A percentile compares a stretch with the other conserved stretches of the same genome.
Evolutionary conservation across 495 filamentous ascomycete genomes (phyloP).

Genomic region (Lasiosphaeria hispida): DNA sequence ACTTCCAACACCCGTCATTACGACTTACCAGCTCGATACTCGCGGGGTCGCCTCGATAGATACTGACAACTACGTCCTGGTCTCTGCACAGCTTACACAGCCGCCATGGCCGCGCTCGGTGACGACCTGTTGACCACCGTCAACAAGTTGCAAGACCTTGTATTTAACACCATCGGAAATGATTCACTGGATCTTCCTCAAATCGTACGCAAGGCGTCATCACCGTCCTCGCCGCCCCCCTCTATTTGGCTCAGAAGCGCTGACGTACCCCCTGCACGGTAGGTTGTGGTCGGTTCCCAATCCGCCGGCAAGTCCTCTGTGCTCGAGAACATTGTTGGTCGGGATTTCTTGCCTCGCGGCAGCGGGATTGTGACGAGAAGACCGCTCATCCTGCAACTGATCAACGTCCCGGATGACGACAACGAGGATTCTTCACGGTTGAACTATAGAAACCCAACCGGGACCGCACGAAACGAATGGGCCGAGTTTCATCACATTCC

Average conservation of each 20-base stretch:
- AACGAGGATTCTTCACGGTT: slow-evolving; percentile 59
- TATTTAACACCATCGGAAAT: slow-evolving; percentile 99
- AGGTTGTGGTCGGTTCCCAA: slow-evolving; percentile 99
- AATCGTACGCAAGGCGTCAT: slow-evolving; percentile 64
- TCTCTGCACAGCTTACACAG: slow-evolving; percentile 1
- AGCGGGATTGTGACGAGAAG: slow-evolving; percentile 94
- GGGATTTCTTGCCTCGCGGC: slow-evolving; percentile 94
- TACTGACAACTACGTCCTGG: neutral
- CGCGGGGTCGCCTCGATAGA: neutral
- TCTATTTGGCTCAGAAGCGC: neutral
- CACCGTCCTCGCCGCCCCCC: too few species aligned
- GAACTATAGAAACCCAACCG: slow-evolving; percentile 44
- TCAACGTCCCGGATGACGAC: slow-evolving; percentile 90
- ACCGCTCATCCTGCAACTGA: slow-evolving; percentile 93
- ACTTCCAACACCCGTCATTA: neutral
- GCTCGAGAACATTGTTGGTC: slow-evolving; percentile 96
- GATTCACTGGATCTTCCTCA: slow-evolving; percentile 96
- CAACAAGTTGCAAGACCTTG: slow-evolving; percentile 95
- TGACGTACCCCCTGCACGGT: slow-evolving; percentile 13
- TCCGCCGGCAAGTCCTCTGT: slow-evolving; percentile 99
- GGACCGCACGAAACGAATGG: slow-evolving; percentile 67
- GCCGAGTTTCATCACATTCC: slow-evolving; percentile 96
- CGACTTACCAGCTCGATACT: slow-evolving; percentile 2
- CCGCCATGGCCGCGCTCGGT: slow-evolving; percentile 64
- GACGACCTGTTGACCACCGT: slow-evolving; percentile 90